Evolutionary conservation across 768 basidiomycete genomes (phyloP).

Genomic region (Tricholoma furcatifolium): DNA sequence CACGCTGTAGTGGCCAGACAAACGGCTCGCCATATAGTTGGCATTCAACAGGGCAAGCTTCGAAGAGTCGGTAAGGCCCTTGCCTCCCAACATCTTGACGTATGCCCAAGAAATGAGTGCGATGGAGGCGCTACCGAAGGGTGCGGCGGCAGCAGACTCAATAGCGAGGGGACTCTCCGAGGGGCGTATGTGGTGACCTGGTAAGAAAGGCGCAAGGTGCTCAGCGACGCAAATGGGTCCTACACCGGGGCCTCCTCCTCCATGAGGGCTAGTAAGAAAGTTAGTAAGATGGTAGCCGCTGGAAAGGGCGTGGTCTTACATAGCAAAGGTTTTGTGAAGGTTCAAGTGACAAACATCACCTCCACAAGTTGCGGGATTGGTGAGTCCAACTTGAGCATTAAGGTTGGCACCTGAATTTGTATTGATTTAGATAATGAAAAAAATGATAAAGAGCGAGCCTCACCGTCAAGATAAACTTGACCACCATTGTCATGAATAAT

Average conservation of each 20-base stretch:
- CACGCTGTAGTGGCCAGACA: conserved; percentile 81
- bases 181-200: conserved; percentile 75
- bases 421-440: neutral
- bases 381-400: conserved; percentile 91
- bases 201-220: conserved; percentile 94
- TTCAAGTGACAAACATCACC: conserved; percentile 99
- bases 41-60: conserved; percentile 90
- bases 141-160: conserved; percentile 86
- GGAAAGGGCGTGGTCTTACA: conserved; percentile 46
- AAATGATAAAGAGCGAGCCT: conserved; percentile 1
- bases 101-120: conserved; percentile 98
- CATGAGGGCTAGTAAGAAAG: conserved; percentile 69
- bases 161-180: conserved; percentile 73
- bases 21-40: conserved; percentile 93
- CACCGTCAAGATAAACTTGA: conserved; percentile 95
- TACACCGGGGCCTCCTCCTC: conserved; percentile 95
- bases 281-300: neutral
- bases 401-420: conserved; percentile 70
- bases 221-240: conserved; percentile 94
- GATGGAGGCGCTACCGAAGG: conserved; percentile 94
- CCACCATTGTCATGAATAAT: conserved; percentile 95
- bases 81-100: conserved; percentile 98
- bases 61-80: conserved; percentile 82
- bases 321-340: conserved; percentile 96
- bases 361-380: conserved; percentile 91